phyloP scores from a whole-genome alignment of 108 stramenopile species.

The Stephanodiscus minutulus region DNA sequence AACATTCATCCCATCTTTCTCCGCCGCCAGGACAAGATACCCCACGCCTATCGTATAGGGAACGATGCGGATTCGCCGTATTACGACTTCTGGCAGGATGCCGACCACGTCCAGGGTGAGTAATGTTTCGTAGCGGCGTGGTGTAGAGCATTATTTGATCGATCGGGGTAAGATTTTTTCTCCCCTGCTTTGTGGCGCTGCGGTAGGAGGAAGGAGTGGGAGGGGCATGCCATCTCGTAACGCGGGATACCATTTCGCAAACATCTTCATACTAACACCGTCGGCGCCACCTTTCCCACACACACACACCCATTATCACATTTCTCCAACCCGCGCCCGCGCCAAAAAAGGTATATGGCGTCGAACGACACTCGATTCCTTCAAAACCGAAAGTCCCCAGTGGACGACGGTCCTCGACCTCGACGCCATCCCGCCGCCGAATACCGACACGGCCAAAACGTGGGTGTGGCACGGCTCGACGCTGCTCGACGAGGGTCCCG shows the following conservation, averaged over 20 bases:
- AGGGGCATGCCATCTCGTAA: too few relatives aligned
- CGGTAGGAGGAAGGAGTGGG: too few relatives aligned
- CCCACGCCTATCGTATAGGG: conserved; percentile 31
- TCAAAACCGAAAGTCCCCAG: conserved; percentile 36
- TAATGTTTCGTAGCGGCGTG: too few relatives aligned
- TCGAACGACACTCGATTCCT: conserved; percentile 52
- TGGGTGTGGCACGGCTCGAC: conserved; percentile 83
- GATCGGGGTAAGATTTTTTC: too few relatives aligned
- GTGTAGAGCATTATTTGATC: too few relatives aligned
- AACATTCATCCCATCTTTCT: too few relatives aligned
- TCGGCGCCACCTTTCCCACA: too few relatives aligned
- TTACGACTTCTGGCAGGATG: conserved; percentile 71
- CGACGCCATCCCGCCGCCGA: conserved; percentile 53
- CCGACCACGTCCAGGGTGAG: conserved; percentile 46
- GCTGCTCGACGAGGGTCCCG: conserved; percentile 31
- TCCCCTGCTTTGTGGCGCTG: too few relatives aligned
- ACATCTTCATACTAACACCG: too few relatives aligned
- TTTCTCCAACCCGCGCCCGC: too few relatives aligned
- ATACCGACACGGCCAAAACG: conserved; percentile 46
- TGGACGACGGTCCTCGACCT: conserved; percentile 81
- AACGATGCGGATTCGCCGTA: conserved; percentile 14
- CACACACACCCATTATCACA: too few relatives aligned
- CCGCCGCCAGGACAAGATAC: conserved; percentile 13
- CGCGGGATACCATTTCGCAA: too few relatives aligned
- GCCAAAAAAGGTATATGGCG: conserved; percentile 82